Base-by-base conservation (phyloP, 371 early-diverging fungal genomes). In the Syncephalastrum contaminatum region DNA sequence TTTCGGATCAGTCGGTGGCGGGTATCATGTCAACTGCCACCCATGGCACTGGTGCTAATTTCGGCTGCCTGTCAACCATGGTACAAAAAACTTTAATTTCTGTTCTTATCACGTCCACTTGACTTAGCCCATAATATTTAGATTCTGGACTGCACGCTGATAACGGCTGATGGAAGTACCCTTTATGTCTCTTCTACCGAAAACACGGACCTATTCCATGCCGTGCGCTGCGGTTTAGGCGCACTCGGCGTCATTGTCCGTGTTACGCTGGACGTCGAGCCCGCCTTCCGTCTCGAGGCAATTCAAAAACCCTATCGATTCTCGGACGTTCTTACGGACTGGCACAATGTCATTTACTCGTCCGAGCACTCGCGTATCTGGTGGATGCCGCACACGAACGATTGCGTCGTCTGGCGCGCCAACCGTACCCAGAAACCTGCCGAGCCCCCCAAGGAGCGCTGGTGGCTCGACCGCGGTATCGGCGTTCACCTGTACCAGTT, bases 371-470 rank as follows among this genome's bases (percentile, higher is more conserved):
- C 86, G n/a, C 83, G 92, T 43, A 70, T 93, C 4, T 90, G 92
- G 90, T 93, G 92, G 91, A 89, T 86, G 59, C 92, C 94, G 7
- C 87, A 91, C 57, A 88, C 90, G 1, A 85, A 91, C 54, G 77
- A 87, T 55, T 81, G 83, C 18, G 85, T 89, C 6, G 80, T 89
- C 12, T 93, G 92, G 91, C 79, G 80, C 4, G 90, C 89, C 43
- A 86, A 83, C 58, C 81, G 89, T 44, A 85, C 90, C 0, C 66
- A 56, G 0, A 81, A 84, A 54, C 75, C 70, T 43, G 45, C 40
- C 7, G 53, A 19, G 6, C 56, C 60, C 8, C 27, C 67, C 1
- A 60, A 70, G 0, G 65, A 64, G 3, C 64, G 66, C 15, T 83
- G 82, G 71, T 43, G 83, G 13, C 69, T 73, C 39, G 85, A 88